Percentiles rank a stretch among this genome's conserved stretches.
Evolutionary conservation across 371 early-diverging fungal genomes (phyloP).

Genomic region (Conidiobolus coronatus): DNA sequence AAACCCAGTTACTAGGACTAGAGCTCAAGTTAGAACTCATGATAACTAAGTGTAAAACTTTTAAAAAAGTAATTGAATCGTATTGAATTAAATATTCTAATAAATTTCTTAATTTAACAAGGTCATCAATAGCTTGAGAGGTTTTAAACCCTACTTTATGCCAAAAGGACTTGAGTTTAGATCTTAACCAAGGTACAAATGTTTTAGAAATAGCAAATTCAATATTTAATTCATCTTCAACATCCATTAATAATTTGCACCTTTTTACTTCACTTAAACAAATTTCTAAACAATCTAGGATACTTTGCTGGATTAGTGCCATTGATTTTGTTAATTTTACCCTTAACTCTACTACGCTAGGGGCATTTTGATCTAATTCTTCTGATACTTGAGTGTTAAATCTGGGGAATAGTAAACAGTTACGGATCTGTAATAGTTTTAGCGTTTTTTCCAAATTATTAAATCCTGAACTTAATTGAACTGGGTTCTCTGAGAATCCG

Average conservation of each 20-base stretch:
- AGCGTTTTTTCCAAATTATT: conserved; percentile 67
- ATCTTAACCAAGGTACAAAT: conserved; percentile 49
- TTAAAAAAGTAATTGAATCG: too few species aligned
- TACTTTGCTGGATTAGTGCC: conserved; percentile 57
- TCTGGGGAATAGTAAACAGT: conserved; percentile 74
- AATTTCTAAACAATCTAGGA: conserved; percentile 66
- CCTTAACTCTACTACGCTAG: conserved; percentile 52
- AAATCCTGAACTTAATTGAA: conserved; percentile 44
- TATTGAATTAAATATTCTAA: too few species aligned
- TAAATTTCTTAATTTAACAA: conserved; percentile 29
- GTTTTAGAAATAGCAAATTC: conserved; percentile 65
- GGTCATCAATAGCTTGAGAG: conserved; percentile 50
- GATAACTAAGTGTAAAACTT: too few species aligned
- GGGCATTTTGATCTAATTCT: conserved; percentile 22
- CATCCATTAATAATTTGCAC: conserved; percentile 28
- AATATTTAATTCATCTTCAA: conserved; percentile 69
- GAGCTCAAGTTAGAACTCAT: too few species aligned
- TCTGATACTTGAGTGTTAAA: conserved; percentile 49
- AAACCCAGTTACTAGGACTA: background rate
- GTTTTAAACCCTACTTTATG: conserved; percentile 49
- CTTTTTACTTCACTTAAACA: conserved; percentile 55
- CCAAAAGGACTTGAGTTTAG: conserved; percentile 72
- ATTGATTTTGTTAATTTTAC: conserved; percentile 59
- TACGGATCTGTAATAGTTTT: conserved; percentile 51
- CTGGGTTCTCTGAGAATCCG: conserved; percentile 79